Conservation (phyloP, 345 rosid genomes). For the Sapria himalayana region DNA sequence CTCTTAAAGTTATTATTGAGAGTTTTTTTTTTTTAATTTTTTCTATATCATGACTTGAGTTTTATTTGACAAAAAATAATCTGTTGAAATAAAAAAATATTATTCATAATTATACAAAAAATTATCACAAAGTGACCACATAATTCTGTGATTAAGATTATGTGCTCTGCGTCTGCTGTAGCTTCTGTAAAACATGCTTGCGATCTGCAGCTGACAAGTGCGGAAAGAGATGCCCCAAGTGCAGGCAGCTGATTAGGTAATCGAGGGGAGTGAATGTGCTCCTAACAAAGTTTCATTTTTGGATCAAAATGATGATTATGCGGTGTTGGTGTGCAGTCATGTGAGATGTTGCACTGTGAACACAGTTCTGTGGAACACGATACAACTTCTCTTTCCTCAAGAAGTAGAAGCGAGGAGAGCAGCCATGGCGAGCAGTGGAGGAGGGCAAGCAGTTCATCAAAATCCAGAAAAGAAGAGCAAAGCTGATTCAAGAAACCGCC, state of each 20-base stretch:
- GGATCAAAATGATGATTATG: not conserved
- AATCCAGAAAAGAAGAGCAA: slow-evolving; percentile 8
- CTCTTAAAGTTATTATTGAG: too few species aligned
- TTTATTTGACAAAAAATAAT: too few species aligned
- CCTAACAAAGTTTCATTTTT: not conserved
- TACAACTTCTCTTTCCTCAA: slow-evolving; percentile 74
- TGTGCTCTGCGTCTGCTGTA: too few species aligned
- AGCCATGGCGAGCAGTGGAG: slow-evolving; percentile 9
- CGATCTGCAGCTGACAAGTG: slow-evolving; percentile 73
- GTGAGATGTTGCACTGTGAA: slow-evolving; percentile 74
- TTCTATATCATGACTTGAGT: too few species aligned
- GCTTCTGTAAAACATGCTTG: slow-evolving; percentile 82
- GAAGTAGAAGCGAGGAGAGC: slow-evolving; percentile 74
- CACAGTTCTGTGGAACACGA: slow-evolving; percentile 95
- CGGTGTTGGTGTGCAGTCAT: slow-evolving; percentile 23
- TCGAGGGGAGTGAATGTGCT: too few species aligned
- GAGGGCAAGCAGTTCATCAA: slow-evolving; percentile 10
- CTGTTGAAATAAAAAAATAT: too few species aligned
- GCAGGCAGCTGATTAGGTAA: slow-evolving; percentile 75
- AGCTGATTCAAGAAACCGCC: slow-evolving; percentile 4
- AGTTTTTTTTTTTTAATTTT: too few species aligned
- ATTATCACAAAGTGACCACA: too few species aligned
- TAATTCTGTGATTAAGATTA: too few species aligned
- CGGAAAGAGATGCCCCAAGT: slow-evolving; percentile 82
- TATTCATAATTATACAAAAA: too few species aligned